These are phyloP conservation scores for Dipteronia sinensis DNA, from an alignment of 345 rosid species.

Conservation along the genomic window DNA sequence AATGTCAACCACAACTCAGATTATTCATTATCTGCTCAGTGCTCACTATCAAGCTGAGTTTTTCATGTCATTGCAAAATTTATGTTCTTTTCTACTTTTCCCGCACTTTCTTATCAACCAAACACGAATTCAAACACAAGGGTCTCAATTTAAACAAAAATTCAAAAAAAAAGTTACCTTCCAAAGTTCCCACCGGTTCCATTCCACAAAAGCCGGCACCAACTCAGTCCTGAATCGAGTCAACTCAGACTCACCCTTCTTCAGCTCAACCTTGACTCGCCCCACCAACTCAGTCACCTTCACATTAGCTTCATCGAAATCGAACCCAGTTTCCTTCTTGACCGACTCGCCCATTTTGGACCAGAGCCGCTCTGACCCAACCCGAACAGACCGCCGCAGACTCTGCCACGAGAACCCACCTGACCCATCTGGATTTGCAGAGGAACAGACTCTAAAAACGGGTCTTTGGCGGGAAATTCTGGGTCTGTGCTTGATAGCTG, in stretches of 20 bases:
- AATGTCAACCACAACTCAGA: no score
- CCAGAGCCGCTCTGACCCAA: conserved; percentile 56
- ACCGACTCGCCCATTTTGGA: conserved; percentile 58
- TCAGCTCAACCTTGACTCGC: conserved; percentile 39
- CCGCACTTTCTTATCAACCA: conserved; percentile 1
- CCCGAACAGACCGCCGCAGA: conserved; percentile 44
- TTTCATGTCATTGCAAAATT: background rate
- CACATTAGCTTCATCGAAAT: conserved; percentile 46
- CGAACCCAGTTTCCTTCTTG: conserved; percentile 74
- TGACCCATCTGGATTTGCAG: conserved; percentile 47
- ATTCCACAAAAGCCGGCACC: conserved; percentile 57
- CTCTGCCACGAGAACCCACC: conserved; percentile 63
- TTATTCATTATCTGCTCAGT: no score
- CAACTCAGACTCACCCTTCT: conserved; percentile 45
- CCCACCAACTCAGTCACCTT: conserved; percentile 44
- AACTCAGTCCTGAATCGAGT: conserved; percentile 53
- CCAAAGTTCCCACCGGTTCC: conserved; percentile 90
- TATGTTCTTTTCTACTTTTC: background rate
- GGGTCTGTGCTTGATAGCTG: conserved; percentile 30
- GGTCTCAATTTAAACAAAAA: background rate
- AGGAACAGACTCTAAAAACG: conserved; percentile 44
- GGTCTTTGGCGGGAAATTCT: conserved; percentile 34
- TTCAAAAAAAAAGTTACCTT: conserved; percentile 46
- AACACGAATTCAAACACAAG: background rate
- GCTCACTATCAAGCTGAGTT: no score